Percentiles rank a stretch among this genome's conserved stretches.
These are phyloP conservation scores for Lepidium aucheri DNA, from an alignment of 345 rosid species.

Conservation along the genomic window DNA sequence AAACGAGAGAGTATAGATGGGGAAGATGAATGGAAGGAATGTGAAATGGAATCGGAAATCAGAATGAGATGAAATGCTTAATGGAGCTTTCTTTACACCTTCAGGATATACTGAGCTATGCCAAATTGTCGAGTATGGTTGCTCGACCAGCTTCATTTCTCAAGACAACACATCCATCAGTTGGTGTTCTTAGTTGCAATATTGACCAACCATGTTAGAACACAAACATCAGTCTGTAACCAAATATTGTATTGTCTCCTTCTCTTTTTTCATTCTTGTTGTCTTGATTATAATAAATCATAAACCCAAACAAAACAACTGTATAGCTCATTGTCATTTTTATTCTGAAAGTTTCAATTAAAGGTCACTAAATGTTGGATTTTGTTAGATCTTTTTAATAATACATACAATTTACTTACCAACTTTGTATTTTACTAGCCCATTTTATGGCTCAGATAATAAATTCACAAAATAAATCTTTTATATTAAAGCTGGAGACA, in stretches of 20 bases:
- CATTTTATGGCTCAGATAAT: too few species aligned
- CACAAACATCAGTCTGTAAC: background rate
- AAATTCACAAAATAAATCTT: too few species aligned
- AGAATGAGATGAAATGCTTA: constrained; percentile 50
- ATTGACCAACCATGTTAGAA: constrained; percentile 40
- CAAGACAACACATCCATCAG: constrained; percentile 24
- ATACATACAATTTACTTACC: too few species aligned
- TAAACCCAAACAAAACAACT: too few species aligned
- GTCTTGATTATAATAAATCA: background rate
- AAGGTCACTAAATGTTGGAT: too few species aligned
- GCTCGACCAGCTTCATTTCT: constrained; percentile 56
- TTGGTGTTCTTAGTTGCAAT: constrained; percentile 45
- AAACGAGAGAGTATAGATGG: constrained; percentile 34
- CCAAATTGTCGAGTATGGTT: constrained; percentile 55
- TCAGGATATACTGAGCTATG: constrained; percentile 48
- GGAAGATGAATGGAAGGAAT: constrained; percentile 36
- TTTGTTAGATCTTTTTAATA: too few species aligned
- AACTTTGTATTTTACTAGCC: too few species aligned
- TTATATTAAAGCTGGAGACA: too few species aligned
- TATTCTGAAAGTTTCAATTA: too few species aligned
- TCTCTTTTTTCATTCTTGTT: background rate
- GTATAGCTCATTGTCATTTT: too few species aligned
- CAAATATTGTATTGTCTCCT: background rate
- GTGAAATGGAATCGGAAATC: constrained; percentile 87
- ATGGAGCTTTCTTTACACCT: constrained; percentile 54